Evolutionary conservation across 1,284 basidiomycete species (phyloP).

Genomic region (Sanghuangporus baumii): DNA sequence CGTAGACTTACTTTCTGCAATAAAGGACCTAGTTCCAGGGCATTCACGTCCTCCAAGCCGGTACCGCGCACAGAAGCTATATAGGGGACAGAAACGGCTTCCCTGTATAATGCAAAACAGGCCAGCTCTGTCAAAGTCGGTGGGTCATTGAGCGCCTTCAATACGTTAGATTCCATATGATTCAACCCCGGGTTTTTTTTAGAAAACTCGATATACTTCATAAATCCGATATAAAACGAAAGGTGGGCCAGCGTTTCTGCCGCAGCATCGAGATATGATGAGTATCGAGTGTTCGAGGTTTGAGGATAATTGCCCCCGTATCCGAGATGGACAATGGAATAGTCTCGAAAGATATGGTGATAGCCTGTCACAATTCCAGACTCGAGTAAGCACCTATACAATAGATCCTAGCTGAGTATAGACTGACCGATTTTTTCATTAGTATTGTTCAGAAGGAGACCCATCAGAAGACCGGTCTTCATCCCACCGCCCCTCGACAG

Average conservation of each 20-base stretch:
- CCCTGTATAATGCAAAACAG: conserved; percentile 28
- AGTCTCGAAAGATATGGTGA: conserved; percentile 19
- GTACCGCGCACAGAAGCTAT: conserved; percentile 15
- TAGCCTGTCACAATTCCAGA: conserved; percentile 2
- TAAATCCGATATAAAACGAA: conserved; percentile 20
- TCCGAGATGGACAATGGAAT: neutral
- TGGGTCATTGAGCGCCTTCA: conserved; percentile 24
- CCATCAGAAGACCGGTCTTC: conserved; percentile 26
- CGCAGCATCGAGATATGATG: conserved; percentile 26
- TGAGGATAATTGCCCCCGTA: conserved; percentile 19
- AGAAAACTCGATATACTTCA: conserved; percentile 23
- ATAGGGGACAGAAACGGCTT: conserved; percentile 29
- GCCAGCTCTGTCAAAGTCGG: conserved; percentile 33
- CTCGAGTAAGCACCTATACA: neutral
- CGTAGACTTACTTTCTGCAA: conserved; percentile 16
- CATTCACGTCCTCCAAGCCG: conserved; percentile 22
- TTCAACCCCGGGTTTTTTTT: conserved; percentile 25
- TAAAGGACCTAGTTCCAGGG: conserved; percentile 25
- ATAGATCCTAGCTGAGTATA: neutral
- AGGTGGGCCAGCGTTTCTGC: conserved; percentile 23
- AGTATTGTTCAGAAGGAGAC: conserved; percentile 28
- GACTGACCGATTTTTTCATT: conserved; percentile 29
- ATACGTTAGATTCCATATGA: conserved; percentile 29
- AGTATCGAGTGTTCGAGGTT: conserved; percentile 28
- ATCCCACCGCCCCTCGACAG: conserved; percentile 25